Percentiles rank a stretch among this genome's conserved stretches.
phyloP scores from a whole-genome alignment of 192 early-diverging fungal genomes.

The Globomyces pollinis-pini region DNA sequence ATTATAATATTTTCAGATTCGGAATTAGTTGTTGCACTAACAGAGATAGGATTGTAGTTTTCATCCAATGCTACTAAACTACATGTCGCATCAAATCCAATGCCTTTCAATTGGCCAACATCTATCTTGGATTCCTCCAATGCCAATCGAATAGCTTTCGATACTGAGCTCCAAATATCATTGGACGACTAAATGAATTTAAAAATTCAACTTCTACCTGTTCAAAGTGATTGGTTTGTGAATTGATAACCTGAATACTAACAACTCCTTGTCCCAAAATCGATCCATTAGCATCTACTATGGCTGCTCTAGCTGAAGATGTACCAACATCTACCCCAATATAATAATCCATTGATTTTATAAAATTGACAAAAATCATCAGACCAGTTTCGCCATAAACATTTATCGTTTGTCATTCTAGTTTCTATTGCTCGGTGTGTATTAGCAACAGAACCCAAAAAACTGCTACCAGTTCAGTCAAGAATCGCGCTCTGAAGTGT shows the following conservation, averaged over 20 bases:
- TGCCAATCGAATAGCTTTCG: constrained; percentile 31
- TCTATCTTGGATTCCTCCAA: constrained; percentile 21
- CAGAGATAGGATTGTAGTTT: constrained; percentile 33
- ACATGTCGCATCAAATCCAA: constrained; percentile 77
- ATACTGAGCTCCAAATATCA: constrained; percentile 60
- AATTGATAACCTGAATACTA: constrained; percentile 33
- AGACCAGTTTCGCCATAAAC: too few relatives aligned
- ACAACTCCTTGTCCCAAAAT: constrained; percentile 39
- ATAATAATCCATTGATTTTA: constrained; percentile 14
- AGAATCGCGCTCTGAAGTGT: too few relatives aligned
- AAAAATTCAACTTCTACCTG: too few relatives aligned
- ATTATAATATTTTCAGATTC: constrained; percentile 38
- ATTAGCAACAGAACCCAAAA: too few relatives aligned
- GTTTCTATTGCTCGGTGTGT: too few relatives aligned
- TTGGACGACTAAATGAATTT: too few relatives aligned
- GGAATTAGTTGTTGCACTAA: constrained; percentile 37
- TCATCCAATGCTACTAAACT: constrained; percentile 53
- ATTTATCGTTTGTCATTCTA: too few relatives aligned
- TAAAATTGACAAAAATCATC: too few relatives aligned
- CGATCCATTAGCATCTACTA: constrained; percentile 39
- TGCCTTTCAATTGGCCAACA: constrained; percentile 38
- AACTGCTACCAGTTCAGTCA: too few relatives aligned
- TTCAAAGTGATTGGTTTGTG: constrained; percentile 51
- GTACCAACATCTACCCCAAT: constrained; percentile 59
- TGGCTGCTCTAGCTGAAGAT: constrained; percentile 37